Evolutionary conservation across 345 rosid species (phyloP).

Genomic region (Pistacia integerrima): DNA sequence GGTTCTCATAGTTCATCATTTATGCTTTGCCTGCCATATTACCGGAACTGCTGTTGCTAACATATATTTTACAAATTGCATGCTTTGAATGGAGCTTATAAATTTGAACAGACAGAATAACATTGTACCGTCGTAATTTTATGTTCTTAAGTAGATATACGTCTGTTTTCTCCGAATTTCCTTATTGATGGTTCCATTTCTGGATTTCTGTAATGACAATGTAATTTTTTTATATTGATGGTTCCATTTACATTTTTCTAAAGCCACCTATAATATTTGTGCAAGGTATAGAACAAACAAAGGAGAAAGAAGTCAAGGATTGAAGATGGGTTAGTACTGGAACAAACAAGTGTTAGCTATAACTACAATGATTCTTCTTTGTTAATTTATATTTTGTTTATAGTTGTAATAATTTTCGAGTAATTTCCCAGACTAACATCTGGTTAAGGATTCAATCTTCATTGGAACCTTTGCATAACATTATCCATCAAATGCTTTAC

Average conservation of each 20-base stretch:
- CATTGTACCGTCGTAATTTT: not conserved
- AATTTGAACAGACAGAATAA: not conserved
- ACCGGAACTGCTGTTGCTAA: not conserved
- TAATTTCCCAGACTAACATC: too few relatives aligned
- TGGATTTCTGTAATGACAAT: not conserved
- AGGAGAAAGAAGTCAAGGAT: constrained; percentile 18
- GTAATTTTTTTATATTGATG: not conserved
- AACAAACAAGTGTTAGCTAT: too few relatives aligned
- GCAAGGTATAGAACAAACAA: constrained; percentile 53
- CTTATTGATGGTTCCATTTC: not conserved
- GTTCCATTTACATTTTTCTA: not conserved
- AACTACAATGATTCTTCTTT: not conserved
- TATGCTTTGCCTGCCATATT: not conserved
- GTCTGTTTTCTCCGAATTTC: not conserved
- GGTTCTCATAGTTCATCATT: not conserved
- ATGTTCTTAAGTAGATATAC: not conserved
- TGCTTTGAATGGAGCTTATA: not conserved
- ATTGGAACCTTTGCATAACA: too few relatives aligned
- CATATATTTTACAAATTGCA: not conserved
- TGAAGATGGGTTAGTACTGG: constrained; percentile 37
- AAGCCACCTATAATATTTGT: constrained; percentile 24
- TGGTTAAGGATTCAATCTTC: too few relatives aligned
- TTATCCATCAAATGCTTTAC: too few relatives aligned
- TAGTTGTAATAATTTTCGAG: too few relatives aligned
- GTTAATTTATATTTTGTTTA: not conserved